phyloP scores from a whole-genome alignment of 345 rosid genomes.

The Brassica juncea region DNA sequence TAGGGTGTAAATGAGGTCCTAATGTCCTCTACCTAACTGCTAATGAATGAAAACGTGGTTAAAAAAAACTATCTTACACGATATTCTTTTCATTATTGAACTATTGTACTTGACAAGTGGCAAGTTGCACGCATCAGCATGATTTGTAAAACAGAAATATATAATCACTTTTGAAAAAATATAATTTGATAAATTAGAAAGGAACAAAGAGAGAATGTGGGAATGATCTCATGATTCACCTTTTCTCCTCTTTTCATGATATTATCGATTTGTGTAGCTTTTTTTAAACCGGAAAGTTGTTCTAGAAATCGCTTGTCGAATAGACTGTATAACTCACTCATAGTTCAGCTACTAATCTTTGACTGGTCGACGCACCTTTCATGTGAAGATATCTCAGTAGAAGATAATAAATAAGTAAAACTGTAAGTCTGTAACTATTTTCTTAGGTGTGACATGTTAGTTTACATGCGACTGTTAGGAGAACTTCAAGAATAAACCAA shows the following conservation, averaged over 20 bases:
- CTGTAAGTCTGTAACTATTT: no score
- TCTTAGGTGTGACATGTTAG: no score
- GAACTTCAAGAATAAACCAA: no score
- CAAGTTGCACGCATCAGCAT: constrained; percentile 1
- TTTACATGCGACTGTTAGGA: no score
- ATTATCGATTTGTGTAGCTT: background rate
- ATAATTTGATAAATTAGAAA: background rate
- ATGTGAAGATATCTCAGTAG: no score
- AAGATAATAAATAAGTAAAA: no score
- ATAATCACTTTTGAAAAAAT: background rate
- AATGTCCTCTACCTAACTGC: no score
- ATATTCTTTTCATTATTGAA: background rate
- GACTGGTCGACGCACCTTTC: no score
- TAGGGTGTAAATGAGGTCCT: no score
- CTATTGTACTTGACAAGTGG: constrained; percentile 6
- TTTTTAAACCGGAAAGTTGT: background rate
- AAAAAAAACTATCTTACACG: background rate
- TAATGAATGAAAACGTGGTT: no score
- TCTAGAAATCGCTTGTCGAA: background rate
- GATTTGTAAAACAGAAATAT: constrained; percentile 9
- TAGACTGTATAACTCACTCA: background rate
- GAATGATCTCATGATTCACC: constrained; percentile 7
- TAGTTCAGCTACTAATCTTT: background rate
- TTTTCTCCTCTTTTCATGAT: background rate
- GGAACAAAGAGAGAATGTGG: constrained; percentile 6